Conservation (phyloP, 176 grass and related monocot species). For the Triticum monococcum region DNA sequence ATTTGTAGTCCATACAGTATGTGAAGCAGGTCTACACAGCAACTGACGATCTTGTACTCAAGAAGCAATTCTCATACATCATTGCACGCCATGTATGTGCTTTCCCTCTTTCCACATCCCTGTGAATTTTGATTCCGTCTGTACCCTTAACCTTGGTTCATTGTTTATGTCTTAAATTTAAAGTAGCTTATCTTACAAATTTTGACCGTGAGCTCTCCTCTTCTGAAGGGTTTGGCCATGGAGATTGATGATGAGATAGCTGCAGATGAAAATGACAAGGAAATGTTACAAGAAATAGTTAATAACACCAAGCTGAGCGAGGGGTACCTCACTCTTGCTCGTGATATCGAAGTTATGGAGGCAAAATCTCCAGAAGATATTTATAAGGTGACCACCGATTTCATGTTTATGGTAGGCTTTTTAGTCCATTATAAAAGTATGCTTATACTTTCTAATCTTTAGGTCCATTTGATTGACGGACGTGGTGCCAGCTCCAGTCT, state of each 20-base stretch:
- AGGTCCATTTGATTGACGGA: conserved; percentile 97
- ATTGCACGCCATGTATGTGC: conserved; percentile 80
- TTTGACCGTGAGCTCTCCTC: conserved; percentile 1
- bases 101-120: not conserved
- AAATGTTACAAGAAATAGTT: conserved; percentile 79
- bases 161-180: not conserved
- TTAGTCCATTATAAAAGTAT: conserved; percentile 15
- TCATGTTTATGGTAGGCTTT: conserved; percentile 11
- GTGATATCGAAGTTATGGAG: conserved; percentile 99
- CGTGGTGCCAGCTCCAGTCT: conserved; percentile 89
- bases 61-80: conserved; percentile 95
- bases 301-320: conserved; percentile 90
- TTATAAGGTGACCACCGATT: conserved; percentile 68
- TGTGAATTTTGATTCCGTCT: not conserved
- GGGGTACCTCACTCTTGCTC: conserved; percentile 91
- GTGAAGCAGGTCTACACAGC: conserved; percentile 88
- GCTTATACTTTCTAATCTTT: conserved; percentile 31
- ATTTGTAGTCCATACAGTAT: conserved; percentile 57
- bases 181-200: not conserved
- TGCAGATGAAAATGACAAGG: conserved; percentile 85
- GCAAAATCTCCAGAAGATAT: conserved; percentile 97
- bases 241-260: conserved; percentile 91
- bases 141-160: not conserved
- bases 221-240: conserved; percentile 71
- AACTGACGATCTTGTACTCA: conserved; percentile 73